Evolutionary conservation across 805 yeast species (phyloP).

Genomic region (Metschnikowia santaceciliae): DNA sequence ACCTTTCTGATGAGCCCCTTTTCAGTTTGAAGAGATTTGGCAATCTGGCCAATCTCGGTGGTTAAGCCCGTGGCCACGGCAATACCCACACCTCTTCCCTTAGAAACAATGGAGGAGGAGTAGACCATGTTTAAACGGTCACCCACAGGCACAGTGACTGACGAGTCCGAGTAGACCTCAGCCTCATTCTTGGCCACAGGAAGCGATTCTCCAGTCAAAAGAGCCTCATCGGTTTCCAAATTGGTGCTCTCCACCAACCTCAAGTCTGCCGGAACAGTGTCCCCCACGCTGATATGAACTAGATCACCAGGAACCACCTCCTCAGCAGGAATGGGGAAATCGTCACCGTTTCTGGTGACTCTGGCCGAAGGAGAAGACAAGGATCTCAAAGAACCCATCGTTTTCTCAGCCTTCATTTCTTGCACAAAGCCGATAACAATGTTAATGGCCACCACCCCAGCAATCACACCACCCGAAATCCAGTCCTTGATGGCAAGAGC

Average conservation of each 20-base stretch:
- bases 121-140: slow-evolving; percentile 71
- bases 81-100: slow-evolving; percentile 71
- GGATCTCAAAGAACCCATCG: slow-evolving; percentile 69
- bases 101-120: slow-evolving; percentile 64
- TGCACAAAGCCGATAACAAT: slow-evolving; percentile 66
- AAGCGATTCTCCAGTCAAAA: slow-evolving; percentile 62
- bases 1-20: slow-evolving; percentile 37
- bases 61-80: slow-evolving; percentile 63
- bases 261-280: slow-evolving; percentile 72
- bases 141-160: slow-evolving; percentile 53
- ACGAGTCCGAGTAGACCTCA: slow-evolving; percentile 33
- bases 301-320: slow-evolving; percentile 74
- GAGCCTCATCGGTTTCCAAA: slow-evolving; percentile 68
- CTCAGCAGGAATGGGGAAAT: slow-evolving; percentile 53
- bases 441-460: slow-evolving; percentile 60
- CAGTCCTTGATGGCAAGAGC: slow-evolving; percentile 72
- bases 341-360: slow-evolving; percentile 57
- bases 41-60: slow-evolving; percentile 75
- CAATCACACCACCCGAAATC: slow-evolving; percentile 81
- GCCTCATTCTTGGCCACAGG: slow-evolving; percentile 55
- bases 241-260: slow-evolving; percentile 55
- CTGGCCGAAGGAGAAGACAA: slow-evolving; percentile 69
- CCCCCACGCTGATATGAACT: slow-evolving; percentile 61
- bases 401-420: slow-evolving; percentile 70
- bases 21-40: slow-evolving; percentile 32